phyloP scores from a whole-genome alignment of 1,284 basidiomycete genomes.

The Athelia psychrophila region DNA sequence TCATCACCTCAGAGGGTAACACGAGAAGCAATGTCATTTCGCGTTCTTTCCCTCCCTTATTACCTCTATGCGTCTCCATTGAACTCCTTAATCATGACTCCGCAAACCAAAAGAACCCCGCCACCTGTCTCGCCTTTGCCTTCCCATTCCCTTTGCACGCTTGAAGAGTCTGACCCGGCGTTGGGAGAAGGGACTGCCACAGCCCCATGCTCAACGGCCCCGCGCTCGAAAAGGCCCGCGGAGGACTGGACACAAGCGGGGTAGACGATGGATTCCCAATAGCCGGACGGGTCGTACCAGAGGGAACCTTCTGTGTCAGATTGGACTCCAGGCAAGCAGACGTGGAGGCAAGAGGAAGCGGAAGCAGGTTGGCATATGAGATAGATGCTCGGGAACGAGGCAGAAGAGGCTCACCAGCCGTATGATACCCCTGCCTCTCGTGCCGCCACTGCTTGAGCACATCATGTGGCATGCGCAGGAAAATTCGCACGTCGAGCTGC shows the following conservation, averaged over 20 bases:
- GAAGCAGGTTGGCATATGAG: slow-evolving; percentile 13
- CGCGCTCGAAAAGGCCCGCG: slow-evolving; percentile 63
- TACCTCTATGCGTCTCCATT: too few species aligned
- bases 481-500: slow-evolving; percentile 77
- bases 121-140: too few species aligned
- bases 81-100: slow-evolving; percentile 31
- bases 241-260: slow-evolving; percentile 94
- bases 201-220: slow-evolving; percentile 40
- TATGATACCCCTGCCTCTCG: slow-evolving; percentile 84
- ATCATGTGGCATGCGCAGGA: slow-evolving; percentile 79
- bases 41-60: too few species aligned
- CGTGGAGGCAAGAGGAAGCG: slow-evolving; percentile 8
- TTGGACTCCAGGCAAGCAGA: slow-evolving; percentile 68
- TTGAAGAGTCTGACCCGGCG: too few species aligned
- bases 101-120: slow-evolving; percentile 55
- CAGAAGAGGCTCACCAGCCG: slow-evolving; percentile 69
- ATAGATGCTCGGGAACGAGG: slow-evolving; percentile 4
- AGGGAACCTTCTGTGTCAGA: slow-evolving; percentile 77
- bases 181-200: too few species aligned
- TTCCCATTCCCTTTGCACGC: too few species aligned
- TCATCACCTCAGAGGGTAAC: too few species aligned
- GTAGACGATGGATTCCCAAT: slow-evolving; percentile 94
- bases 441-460: slow-evolving; percentile 75
- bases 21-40: too few species aligned
- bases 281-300: slow-evolving; percentile 87